Evolutionary conservation across 106 monocot genomes (phyloP), one percentile per base, ranked within the genome.

Genomic region (Dendrobium officinale): DNA sequence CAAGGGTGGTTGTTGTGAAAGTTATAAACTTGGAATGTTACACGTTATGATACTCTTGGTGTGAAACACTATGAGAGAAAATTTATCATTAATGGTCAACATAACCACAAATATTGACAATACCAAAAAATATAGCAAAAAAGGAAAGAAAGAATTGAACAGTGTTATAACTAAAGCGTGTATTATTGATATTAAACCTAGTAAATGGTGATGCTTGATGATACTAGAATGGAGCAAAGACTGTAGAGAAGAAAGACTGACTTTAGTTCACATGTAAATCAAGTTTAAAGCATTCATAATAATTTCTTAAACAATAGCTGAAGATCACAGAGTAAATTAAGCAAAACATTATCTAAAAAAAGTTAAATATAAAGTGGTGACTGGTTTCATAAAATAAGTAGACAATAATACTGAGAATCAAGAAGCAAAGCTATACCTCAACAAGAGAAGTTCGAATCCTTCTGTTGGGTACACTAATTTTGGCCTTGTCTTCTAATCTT

Each of bases 401-500:
- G 29, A 55, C 17, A 73, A 29, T 61, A 55, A 47, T 82, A 17
- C 44, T 33, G 42, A 59, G 20, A 72, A 78, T 48, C 24, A 42
- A 75, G 59, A 64, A 75, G 76, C 68, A 75, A 80, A 81, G 55
- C 80, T 55, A 70, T 85, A 74, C 83, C 58, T 89, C 87, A 42
- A 78, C 75, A 77, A 89, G 84, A 61, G 86, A 80, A 72, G 85
- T 80, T 58, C 89, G 87, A 75, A 88, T 78, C 56, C 84, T 75
- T 84, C 90, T 90, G 76, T 80, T 92, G 70, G 84, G 84, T 80
- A 81, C 81, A 66, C 72, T 55, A 83, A 44, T 78, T 77, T 90
- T 92, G 48, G 72, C 48, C 81, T 86, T 82, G 67, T 86, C 87
- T 79, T 92, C 91, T 55, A 48, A 51, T 83, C 83, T 91, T 47